phyloP scores from a whole-genome alignment of 108 stramenopile genomes.

The Cylindrotheca fusiformis region DNA sequence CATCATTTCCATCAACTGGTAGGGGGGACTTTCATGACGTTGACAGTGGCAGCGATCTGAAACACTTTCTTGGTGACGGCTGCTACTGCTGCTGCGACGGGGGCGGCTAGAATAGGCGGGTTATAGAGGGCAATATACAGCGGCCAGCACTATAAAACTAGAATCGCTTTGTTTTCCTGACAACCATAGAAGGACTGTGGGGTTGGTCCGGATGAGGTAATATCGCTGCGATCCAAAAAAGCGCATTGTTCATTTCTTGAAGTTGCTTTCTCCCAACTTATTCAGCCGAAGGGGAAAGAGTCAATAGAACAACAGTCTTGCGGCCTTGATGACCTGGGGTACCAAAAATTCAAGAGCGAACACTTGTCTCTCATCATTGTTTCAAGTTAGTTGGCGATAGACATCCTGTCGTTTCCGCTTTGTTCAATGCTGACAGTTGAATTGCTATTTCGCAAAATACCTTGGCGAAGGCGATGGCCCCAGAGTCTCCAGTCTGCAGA shows the following conservation, averaged over 20 bases:
- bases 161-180: no score
- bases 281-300: slow-evolving; percentile 7
- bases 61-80: no score
- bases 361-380: slow-evolving; percentile 8
- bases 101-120: no score
- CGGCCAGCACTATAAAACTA: no score
- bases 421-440: neutral
- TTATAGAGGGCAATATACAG: no score
- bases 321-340: no score
- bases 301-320: no score
- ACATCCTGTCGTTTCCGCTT: neutral
- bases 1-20: no score
- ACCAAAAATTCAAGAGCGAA: slow-evolving; percentile 7
- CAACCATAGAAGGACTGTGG: slow-evolving; percentile 10
- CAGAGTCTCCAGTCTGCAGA: slow-evolving; percentile 30
- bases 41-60: no score
- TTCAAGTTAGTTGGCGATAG: slow-evolving; percentile 2
- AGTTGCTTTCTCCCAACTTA: slow-evolving; percentile 5
- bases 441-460: neutral
- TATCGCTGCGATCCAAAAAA: slow-evolving; percentile 4
- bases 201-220: slow-evolving; percentile 7
- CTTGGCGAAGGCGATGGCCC: slow-evolving; percentile 15
- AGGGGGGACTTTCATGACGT: no score
- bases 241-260: slow-evolving; percentile 4
- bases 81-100: no score